Conservation (phyloP, 305 asterid species). For the Fraxinus greggii region DNA sequence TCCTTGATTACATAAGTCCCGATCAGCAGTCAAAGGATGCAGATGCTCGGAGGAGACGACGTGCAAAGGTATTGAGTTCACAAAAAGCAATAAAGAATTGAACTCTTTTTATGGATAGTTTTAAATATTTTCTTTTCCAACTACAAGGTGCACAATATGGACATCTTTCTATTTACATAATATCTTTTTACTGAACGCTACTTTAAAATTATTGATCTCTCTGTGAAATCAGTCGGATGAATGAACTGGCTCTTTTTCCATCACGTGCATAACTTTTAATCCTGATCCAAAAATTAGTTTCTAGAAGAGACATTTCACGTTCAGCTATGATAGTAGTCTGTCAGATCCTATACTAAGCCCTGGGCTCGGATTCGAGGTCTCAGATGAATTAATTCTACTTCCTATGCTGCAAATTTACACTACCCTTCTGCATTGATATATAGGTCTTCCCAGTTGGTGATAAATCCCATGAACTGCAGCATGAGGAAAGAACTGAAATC, state of each 20-base stretch:
- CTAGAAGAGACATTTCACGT: background rate
- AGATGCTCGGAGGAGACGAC: conserved; percentile 79
- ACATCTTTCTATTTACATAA: background rate
- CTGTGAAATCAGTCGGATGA: background rate
- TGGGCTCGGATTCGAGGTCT: background rate
- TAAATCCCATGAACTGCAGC: conserved; percentile 49
- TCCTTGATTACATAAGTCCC: conserved; percentile 92
- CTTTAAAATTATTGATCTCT: background rate
- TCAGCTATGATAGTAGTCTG: background rate
- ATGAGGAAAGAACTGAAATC: conserved; percentile 46
- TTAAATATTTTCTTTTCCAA: background rate
- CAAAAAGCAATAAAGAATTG: background rate
- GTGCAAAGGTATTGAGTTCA: conserved; percentile 65
- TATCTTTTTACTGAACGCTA: background rate
- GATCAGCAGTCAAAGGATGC: conserved; percentile 71
- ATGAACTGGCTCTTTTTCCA: conserved; percentile 2
- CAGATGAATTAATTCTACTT: background rate
- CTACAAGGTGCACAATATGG: conserved; percentile 2
- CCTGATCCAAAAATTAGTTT: conserved; percentile 1
- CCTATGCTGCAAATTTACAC: conserved; percentile 30
- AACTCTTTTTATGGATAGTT: conserved; percentile 3
- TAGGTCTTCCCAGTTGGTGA: conserved; percentile 67
- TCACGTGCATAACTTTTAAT: background rate
- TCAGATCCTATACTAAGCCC: background rate
- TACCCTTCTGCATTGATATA: conserved; percentile 28